Base-by-base conservation (phyloP, 495 filamentous ascomycete species). In the Saxophila tyrrhenica region DNA sequence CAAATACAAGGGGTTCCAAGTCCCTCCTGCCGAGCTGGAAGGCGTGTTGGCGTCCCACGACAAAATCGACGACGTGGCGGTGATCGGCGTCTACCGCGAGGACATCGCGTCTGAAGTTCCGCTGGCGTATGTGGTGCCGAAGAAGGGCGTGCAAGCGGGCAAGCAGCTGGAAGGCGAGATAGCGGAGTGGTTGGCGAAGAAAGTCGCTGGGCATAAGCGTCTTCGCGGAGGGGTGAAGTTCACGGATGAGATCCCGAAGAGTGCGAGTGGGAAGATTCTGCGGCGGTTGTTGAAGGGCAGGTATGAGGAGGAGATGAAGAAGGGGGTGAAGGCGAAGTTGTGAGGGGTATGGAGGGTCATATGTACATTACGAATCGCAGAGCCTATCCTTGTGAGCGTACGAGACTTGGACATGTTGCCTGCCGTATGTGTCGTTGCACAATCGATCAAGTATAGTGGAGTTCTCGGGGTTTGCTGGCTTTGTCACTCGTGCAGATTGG, bases 1-100 rank as follows among this genome's bases (percentile, higher is more conserved):
- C 50, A 78, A 73, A 47, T 73, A 69, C 67, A 70, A 87, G 59
- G 72, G 66, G 71, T 75, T 68, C 54, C 68, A 70, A 47, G 67
- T 70, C 9, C 54, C 66, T 13, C 68, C 68, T 2, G 68, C 67
- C 13, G 68, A 72, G 46, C 64, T 72, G 2, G 70, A 72, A 42
- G 70, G 70, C 25, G 21, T 65, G 20, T 61, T 72, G 2, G 46
- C 56, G 2, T 42, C 50, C 7, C 60, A 69, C 52, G 58, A 65
- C 1, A 49, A 61, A 16, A 56, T 72, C 29, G 51, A 65, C 35
- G 70, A 72, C 52, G 67, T 65, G 0, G 70, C 69, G 8, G 70
- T 72, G 16, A 64, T 71, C 25, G 69, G 69, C n/a, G 49, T 72
- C 9, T 67, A 68, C 46, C 32, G 62, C 39, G 58, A 67, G 42